Evolutionary conservation across 306 rosid species (phyloP), one percentile per base, ranked within the genome.

Genomic region (Delonix regia): DNA sequence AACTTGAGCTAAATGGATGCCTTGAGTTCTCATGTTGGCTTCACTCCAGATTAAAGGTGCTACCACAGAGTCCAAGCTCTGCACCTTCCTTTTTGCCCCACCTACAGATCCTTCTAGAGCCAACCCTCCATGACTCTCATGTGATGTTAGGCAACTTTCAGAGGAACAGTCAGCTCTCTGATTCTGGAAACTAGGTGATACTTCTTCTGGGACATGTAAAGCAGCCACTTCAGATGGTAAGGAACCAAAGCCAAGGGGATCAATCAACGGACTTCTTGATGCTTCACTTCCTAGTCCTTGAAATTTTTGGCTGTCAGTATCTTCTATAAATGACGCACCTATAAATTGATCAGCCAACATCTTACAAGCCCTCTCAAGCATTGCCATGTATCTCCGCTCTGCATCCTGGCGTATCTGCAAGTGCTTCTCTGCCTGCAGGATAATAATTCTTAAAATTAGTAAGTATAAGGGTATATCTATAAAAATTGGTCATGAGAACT

Each of bases 331-430:
- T 22, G 85, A 60, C 49, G 85, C 83, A 52, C 87, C 87, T 52
- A 89, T 81, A 65, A 89, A 89, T 57, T 89, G 91, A 77, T 87
- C 89, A 11, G 91, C 93, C 24, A 89, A 86, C 89, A 87, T 87
- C 73, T 87, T 89, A 80, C 93, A 89, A 73, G 93, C 53, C 53
- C 53, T 48, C 53, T 48, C 53, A 48, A 15, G 53, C 53, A 48
- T 48, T 19, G 53, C 53, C 91, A 89, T 87, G 57, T 89, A 89
- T 78, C 91, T 87, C 21, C 75, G 76, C 53, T 89, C 91, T 3
- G 93, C 93, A 63, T 80, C 87, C 87, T 89, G 89, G 74, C 93
- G 89, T 73, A 89, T 87, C 80, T 82, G 89, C 83, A 89, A 78
- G 85, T 87, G 93, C 85, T 87, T 89, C 85, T 89, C 93, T 19